A percentile compares a stretch with the other conserved stretches of the same genome.
Evolutionary conservation across 108 stramenopile species (phyloP).

Genomic region (Nitzschia sp.): DNA sequence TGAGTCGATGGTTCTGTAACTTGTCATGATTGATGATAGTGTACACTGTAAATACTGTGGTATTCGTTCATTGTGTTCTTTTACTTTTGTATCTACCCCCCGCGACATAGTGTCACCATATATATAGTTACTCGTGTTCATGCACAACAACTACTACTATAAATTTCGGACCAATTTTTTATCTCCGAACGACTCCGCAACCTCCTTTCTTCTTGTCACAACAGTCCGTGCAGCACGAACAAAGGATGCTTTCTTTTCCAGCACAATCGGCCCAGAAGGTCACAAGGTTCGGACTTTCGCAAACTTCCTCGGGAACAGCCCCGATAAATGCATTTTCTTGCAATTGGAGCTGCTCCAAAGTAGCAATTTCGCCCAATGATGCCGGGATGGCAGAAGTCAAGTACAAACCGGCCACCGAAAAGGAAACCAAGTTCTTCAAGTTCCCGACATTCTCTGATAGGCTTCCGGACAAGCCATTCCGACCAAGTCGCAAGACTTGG

Average conservation of each 20-base stretch:
- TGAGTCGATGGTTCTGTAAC: not conserved
- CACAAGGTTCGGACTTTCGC: not conserved
- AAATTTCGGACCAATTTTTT: no score
- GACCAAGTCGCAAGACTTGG: slow-evolving; percentile 7
- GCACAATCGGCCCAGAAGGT: slow-evolving; percentile 13
- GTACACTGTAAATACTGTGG: no score
- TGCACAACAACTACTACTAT: no score
- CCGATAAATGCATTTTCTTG: slow-evolving; percentile 10
- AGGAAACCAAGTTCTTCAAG: slow-evolving; percentile 9
- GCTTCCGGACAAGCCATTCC: slow-evolving; percentile 38
- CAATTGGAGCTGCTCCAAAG: slow-evolving; percentile 5
- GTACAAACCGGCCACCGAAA: not conserved
- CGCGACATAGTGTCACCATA: no score
- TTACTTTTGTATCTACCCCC: no score
- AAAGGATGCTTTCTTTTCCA: not conserved
- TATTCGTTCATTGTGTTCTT: no score
- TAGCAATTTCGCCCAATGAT: not conserved
- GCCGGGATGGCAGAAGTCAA: slow-evolving; percentile 13
- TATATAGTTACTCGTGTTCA: no score
- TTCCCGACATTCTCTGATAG: slow-evolving; percentile 33
- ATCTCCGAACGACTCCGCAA: no score
- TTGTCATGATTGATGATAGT: no score
- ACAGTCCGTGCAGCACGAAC: slow-evolving; percentile 11
- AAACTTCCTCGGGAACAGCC: not conserved
- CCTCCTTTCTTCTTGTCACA: not conserved